phyloP scores from a whole-genome alignment of 2,329 filamentous ascomycete genomes.

The Cladophialophora psammophila region DNA sequence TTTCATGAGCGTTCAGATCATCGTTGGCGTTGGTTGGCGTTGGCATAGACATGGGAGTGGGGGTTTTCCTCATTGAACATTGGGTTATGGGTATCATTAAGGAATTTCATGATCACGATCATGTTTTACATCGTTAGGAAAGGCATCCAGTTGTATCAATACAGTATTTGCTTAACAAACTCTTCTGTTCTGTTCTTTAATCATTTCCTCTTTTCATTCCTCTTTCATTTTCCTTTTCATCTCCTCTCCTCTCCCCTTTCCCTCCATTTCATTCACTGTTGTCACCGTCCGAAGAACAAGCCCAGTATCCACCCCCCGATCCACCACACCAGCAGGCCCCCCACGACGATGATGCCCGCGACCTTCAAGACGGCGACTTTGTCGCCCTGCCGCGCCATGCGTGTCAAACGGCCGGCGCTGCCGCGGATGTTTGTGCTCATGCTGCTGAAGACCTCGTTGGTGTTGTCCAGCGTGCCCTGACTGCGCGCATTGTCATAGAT shows the following conservation, averaged over 20 bases:
- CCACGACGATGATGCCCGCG: constrained; percentile 78
- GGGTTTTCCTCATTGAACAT: neutral
- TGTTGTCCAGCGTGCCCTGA: constrained; percentile 86
- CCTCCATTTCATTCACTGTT: too few species aligned
- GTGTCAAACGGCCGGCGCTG: constrained; percentile 78
- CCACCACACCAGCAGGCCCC: constrained; percentile 79
- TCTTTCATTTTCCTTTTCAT: neutral
- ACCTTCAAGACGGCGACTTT: constrained; percentile 91
- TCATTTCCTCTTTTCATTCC: too few species aligned
- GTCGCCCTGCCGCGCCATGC: constrained; percentile 91
- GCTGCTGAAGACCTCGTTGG: constrained; percentile 89
- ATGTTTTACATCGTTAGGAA: neutral
- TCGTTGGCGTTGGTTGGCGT: neutral
- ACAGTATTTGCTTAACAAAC: neutral
- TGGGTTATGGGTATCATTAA: neutral
- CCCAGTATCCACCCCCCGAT: constrained; percentile 68
- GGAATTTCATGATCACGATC: neutral
- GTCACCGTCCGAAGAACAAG: constrained; percentile 36
- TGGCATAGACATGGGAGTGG: neutral
- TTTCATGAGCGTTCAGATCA: neutral
- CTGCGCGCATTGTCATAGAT: constrained; percentile 96
- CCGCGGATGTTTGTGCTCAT: constrained; percentile 84
- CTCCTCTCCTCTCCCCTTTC: neutral
- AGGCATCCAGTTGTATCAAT: neutral
- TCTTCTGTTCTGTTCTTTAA: too few species aligned